A percentile compares a stretch with the other conserved stretches of the same genome.
phyloP scores from a whole-genome alignment of 441 rosid species.

The Erysimum pusillum region DNA sequence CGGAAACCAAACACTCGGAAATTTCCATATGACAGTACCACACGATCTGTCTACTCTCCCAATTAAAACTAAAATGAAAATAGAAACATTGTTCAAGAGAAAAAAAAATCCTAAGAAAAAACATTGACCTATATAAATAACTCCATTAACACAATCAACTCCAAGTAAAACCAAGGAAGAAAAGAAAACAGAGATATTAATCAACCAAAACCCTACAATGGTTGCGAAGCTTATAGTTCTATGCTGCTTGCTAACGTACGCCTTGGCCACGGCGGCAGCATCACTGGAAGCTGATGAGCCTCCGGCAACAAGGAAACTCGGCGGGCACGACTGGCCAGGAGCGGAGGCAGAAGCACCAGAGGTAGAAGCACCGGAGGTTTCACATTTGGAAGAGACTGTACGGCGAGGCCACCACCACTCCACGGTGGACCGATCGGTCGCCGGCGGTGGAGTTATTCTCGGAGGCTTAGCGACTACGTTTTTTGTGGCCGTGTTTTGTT shows the following conservation, averaged over 20 bases:
- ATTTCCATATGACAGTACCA: conserved; percentile 50
- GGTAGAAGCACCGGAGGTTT: conserved; percentile 37
- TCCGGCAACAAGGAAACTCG: conserved; percentile 58
- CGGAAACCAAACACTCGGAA: conserved; percentile 44
- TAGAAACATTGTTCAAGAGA: too few relatives aligned
- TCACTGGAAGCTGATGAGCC: conserved; percentile 45
- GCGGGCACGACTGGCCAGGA: conserved; percentile 44
- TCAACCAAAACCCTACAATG: conserved; percentile 34
- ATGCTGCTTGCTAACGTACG: conserved; percentile 37
- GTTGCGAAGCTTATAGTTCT: conserved; percentile 14
- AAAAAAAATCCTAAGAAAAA: not conserved
- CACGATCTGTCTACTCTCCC: conserved; percentile 35
- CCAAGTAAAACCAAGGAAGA: conserved; percentile 25
- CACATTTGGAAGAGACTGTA: conserved; percentile 36
- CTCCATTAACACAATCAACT: conserved; percentile 41
- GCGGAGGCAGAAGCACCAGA: conserved; percentile 37
- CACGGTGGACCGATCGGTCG: conserved; percentile 70
- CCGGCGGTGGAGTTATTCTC: conserved; percentile 75
- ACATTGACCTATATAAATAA: conserved; percentile 38
- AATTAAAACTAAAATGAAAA: not conserved
- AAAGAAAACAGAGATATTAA: conserved; percentile 1
- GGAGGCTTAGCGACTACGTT: conserved; percentile 79
- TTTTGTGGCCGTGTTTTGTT: conserved; percentile 74
- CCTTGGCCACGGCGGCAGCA: conserved; percentile 20
- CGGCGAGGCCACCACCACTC: conserved; percentile 51